These are phyloP conservation scores for Pezicula neosporulosa DNA, from an alignment of 2,329 filamentous ascomycete species.

Conservation along the genomic window DNA sequence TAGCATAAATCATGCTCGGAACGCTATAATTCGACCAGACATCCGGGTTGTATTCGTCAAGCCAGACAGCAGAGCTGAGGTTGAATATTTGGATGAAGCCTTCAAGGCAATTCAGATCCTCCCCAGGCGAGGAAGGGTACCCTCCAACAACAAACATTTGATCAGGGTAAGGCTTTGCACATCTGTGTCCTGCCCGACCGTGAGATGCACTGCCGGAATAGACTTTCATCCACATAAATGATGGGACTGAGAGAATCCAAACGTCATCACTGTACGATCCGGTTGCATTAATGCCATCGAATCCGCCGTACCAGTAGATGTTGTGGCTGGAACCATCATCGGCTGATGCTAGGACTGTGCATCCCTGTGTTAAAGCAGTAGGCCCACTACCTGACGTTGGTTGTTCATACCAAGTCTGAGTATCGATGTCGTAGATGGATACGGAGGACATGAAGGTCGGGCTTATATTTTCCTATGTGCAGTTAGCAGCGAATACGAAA, in stretches of 20 bases:
- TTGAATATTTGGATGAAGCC: slow-evolving; percentile 65
- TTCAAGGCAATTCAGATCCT: slow-evolving; percentile 39
- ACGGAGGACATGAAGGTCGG: slow-evolving; percentile 66
- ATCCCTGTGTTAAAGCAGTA: slow-evolving; percentile 64
- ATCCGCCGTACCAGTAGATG: slow-evolving; percentile 73
- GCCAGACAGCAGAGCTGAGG: slow-evolving; percentile 64
- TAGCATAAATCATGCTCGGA: slow-evolving; percentile 53
- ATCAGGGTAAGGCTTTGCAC: slow-evolving; percentile 63
- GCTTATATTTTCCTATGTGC: slow-evolving; percentile 53
- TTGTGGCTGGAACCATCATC: slow-evolving; percentile 73
- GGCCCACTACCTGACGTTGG: slow-evolving; percentile 59
- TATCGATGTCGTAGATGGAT: slow-evolving; percentile 70
- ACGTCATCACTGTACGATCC: slow-evolving; percentile 62
- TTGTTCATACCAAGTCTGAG: slow-evolving; percentile 69
- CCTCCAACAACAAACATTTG: slow-evolving; percentile 68
- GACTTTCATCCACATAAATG: slow-evolving; percentile 68
- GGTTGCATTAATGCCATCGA: slow-evolving; percentile 43
- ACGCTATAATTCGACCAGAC: slow-evolving; percentile 62
- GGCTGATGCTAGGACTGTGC: slow-evolving; percentile 62
- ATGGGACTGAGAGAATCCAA: slow-evolving; percentile 68
- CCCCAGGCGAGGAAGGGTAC: slow-evolving; percentile 39
- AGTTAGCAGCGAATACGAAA: not conserved
- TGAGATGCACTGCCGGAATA: slow-evolving; percentile 45
- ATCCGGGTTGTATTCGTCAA: slow-evolving; percentile 62
- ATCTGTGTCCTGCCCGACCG: slow-evolving; percentile 62